phyloP scores from a whole-genome alignment of 805 yeast species.

The Cyberlindnera xishuangbannaensis region DNA sequence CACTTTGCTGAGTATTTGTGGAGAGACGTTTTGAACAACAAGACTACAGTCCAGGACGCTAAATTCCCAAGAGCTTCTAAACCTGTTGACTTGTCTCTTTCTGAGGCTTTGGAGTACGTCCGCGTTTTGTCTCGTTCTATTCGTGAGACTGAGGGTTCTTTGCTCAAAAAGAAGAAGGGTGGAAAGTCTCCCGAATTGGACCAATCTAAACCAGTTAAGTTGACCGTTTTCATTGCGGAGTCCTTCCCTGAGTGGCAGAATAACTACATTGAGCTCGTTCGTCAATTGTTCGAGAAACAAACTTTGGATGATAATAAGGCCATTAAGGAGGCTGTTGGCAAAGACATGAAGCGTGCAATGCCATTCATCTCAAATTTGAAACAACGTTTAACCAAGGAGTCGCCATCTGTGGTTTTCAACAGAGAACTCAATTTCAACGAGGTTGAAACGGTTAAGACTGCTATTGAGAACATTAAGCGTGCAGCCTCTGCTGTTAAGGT shows the following conservation, averaged over 20 bases:
- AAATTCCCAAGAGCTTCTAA: conserved; percentile 72
- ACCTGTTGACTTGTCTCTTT: conserved; percentile 54
- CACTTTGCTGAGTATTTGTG: conserved; percentile 90
- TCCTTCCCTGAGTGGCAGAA: conserved; percentile 94
- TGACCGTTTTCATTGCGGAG: conserved; percentile 68
- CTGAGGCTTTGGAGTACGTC: conserved; percentile 73
- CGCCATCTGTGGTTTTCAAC: conserved; percentile 78
- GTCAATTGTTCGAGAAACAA: conserved; percentile 63
- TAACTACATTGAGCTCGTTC: conserved; percentile 71
- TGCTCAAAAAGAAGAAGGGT: conserved; percentile 86
- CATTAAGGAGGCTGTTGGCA: conserved; percentile 63
- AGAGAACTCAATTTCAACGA: conserved; percentile 85
- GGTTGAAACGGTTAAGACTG: conserved; percentile 53
- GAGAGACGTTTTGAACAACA: conserved; percentile 70
- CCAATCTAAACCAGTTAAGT: conserved; percentile 60
- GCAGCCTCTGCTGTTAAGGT: conserved; percentile 58
- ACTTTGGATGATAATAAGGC: conserved; percentile 58
- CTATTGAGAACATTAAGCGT: conserved; percentile 50
- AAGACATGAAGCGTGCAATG: conserved; percentile 97
- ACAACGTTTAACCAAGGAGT: conserved; percentile 65
- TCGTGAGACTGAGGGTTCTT: conserved; percentile 89
- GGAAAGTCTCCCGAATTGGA: conserved; percentile 66
- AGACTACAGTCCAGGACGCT: conserved; percentile 60
- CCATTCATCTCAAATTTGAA: conserved; percentile 88
- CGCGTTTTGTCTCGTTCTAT: conserved; percentile 74